A percentile compares a stretch with the other conserved stretches of the same genome.
phyloP scores from a whole-genome alignment of 2,329 filamentous ascomycete genomes.

The Hypoxylon sp. region DNA sequence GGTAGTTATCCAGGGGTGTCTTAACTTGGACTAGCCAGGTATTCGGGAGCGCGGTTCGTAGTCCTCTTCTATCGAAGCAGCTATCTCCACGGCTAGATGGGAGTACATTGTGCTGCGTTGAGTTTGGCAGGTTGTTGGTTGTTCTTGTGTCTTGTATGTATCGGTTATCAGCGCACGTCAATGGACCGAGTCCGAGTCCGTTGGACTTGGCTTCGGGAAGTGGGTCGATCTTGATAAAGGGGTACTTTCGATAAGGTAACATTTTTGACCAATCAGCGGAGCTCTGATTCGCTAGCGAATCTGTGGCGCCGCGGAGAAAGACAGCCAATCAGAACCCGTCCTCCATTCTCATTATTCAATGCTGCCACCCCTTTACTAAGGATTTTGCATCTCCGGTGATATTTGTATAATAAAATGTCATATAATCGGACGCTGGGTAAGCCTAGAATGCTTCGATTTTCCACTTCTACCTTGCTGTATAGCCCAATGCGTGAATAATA shows the following conservation, averaged over 20 bases:
- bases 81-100: constrained; percentile 4
- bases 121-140: constrained; percentile 6
- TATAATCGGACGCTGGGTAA: background rate
- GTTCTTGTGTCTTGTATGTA: background rate
- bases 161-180: constrained; percentile 1
- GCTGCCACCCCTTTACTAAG: constrained; percentile 19
- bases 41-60: background rate
- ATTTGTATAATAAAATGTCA: background rate
- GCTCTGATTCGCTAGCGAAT: constrained; percentile 3
- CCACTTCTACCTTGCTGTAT: background rate
- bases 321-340: constrained; percentile 13
- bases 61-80: background rate
- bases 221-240: constrained; percentile 22
- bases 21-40: constrained; percentile 3
- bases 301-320: constrained; percentile 42
- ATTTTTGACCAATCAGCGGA: constrained; percentile 30
- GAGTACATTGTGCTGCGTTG: background rate
- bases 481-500: background rate
- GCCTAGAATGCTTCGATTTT: constrained; percentile 2
- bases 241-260: constrained; percentile 35
- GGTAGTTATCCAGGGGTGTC: constrained; percentile 2
- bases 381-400: constrained; percentile 36
- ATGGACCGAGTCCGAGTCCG: constrained; percentile 5
- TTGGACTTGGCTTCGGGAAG: constrained; percentile 7
- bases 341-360: constrained; percentile 25